phyloP scores from a whole-genome alignment of 345 rosid genomes.

The Syzygium aromaticum region DNA sequence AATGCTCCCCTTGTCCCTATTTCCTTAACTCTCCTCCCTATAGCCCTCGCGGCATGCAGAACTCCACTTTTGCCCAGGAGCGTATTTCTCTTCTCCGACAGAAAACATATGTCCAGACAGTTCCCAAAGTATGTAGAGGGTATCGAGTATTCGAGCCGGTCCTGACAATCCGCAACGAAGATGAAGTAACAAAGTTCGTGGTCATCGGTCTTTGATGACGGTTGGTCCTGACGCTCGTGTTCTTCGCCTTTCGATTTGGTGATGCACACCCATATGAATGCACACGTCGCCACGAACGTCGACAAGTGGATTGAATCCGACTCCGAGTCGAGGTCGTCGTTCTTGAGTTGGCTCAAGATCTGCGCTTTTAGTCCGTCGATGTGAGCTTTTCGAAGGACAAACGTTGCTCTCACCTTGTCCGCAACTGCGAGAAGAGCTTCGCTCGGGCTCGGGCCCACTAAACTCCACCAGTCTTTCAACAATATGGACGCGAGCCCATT shows the following conservation, averaged over 20 bases:
- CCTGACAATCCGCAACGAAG: neutral
- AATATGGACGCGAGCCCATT: constrained; percentile 1
- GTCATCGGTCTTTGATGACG: neutral
- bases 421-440: neutral
- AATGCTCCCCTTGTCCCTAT: neutral
- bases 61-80: constrained; percentile 17
- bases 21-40: constrained; percentile 15
- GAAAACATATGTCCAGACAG: constrained; percentile 7
- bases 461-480: constrained; percentile 3
- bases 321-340: constrained; percentile 2
- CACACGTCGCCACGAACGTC: neutral
- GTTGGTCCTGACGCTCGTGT: neutral
- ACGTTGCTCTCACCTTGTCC: constrained; percentile 21
- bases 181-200: neutral
- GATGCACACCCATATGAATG: neutral
- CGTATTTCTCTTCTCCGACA: constrained; percentile 4
- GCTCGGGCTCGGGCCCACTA: neutral
- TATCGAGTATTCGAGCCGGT: constrained; percentile 1
- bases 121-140: constrained; percentile 28
- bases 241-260: neutral
- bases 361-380: constrained; percentile 11
- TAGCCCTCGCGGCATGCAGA: constrained; percentile 14
- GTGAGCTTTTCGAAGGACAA: constrained; percentile 1
- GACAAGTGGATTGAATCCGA: neutral
- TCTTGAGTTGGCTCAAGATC: neutral